Evolutionary conservation across 2,329 filamentous ascomycete genomes (phyloP), one percentile per base, ranked within the genome.

Genomic region (Pyrenophora tritici-repentis): DNA sequence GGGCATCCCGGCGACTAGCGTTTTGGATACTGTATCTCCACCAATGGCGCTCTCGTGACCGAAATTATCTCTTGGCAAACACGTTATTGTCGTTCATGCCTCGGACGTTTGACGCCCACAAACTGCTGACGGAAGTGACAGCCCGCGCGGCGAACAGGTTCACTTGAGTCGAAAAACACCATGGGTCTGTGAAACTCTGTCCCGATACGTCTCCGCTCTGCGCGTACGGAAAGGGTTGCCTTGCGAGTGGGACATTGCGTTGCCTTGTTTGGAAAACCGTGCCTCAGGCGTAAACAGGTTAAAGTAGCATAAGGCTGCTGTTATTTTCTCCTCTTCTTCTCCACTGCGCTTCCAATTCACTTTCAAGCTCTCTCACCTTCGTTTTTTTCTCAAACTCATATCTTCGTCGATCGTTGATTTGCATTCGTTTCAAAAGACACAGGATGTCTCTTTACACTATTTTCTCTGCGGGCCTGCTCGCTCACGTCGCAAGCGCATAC

Each of bases 371-470:
- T 24, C 16, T 26, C 20, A 46, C 14, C 24, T 31, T 34, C 52
- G 39, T 33, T 34, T 26, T 40, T 17, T 12, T 31, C 20, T 22
- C 31, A 17, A 14, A 35, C 12, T 12, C 20, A 37, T 20, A 14
- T 10, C 38, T 42, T 47, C 42, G 36, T 48, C 45, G 12, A 31
- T 55, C 42, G 13, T 53, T 56, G 13, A 29, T 29, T 43, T 56
- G 41, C 55, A 50, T 59, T 61, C 58, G 22, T 50, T 59, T 31
- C n/a, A 29, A 26, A 26, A 53, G 57, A 44, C 62, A 65, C 63
- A 68, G 58, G 60, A 71, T 73, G 68, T 67, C 68, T 65, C 58
- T 57, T 59, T 61, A 56, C 47, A 57, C 62, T 47, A 43, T 65
- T 40, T 48, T 67, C 38, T 37, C 60, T 42, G 56, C 62, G 38